phyloP scores from a whole-genome alignment of 1,139 yeast species.

The Scheffersomyces illinoinensis region DNA sequence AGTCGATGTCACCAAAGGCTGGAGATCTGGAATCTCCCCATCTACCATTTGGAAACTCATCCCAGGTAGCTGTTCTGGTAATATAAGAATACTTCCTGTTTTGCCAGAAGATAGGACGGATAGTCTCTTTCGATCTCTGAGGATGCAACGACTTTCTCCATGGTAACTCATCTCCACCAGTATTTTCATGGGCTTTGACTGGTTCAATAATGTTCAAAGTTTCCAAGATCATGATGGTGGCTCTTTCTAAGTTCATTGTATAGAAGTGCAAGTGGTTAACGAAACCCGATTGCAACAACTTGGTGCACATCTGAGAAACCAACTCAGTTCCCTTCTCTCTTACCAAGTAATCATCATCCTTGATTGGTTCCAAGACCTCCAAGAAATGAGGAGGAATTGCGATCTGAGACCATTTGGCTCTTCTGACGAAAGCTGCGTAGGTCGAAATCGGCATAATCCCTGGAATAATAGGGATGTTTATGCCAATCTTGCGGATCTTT shows the following conservation, averaged over 20 bases:
- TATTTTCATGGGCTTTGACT: slow-evolving; percentile 40
- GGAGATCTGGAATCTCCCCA: slow-evolving; percentile 96
- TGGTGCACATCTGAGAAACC: slow-evolving; percentile 80
- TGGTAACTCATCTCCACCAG: slow-evolving; percentile 55
- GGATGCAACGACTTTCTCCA: slow-evolving; percentile 92
- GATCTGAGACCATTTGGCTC: slow-evolving; percentile 93
- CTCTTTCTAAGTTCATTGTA: slow-evolving; percentile 92
- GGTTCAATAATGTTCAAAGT: slow-evolving; percentile 58
- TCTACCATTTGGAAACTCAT: slow-evolving; percentile 92
- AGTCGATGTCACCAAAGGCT: slow-evolving; percentile 84
- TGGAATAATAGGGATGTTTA: slow-evolving; percentile 86
- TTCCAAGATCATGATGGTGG: slow-evolving; percentile 87
- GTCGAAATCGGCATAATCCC: slow-evolving; percentile 99
- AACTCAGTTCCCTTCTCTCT: slow-evolving; percentile 85
- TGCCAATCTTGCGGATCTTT: slow-evolving; percentile 69
- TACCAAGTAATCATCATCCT: slow-evolving; percentile 87
- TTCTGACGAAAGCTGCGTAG: slow-evolving; percentile 85
- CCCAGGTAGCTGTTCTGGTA: slow-evolving; percentile 90
- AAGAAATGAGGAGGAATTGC: slow-evolving; percentile 74
- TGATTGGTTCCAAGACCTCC: slow-evolving; percentile 73
- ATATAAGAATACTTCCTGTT: slow-evolving; percentile 89
- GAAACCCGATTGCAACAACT: slow-evolving; percentile 67
- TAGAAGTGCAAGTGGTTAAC: slow-evolving; percentile 90
- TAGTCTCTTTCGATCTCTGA: slow-evolving; percentile 75
- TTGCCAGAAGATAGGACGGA: slow-evolving; percentile 96